Base-by-base conservation (phyloP, 495 filamentous ascomycete genomes). In the Parmelia sp. region DNA sequence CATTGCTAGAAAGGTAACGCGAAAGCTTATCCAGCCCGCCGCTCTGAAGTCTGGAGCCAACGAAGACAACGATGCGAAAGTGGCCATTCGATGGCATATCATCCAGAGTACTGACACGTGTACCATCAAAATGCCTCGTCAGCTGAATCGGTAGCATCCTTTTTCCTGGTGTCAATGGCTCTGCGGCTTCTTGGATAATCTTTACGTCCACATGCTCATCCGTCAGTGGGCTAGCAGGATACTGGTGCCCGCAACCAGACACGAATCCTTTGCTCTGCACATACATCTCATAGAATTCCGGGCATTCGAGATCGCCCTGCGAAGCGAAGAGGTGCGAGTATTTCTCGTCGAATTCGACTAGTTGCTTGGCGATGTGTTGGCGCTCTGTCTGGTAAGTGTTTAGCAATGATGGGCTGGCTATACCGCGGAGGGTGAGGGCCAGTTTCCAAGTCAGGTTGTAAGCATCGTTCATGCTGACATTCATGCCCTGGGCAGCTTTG, bases 381-480 rank as follows among this genome's bases (percentile, higher is more conserved):
- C 90, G 83, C 74, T 94, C 90, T 7, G 75, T 67, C 66, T 88
- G 79, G 71, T 94, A 94, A 0, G 90, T 91, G 55, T 80, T 74
- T n/a, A 93, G 78, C 10, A 91, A 72, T 11, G 71, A 71, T 19
- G 80, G 78, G 33, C 78, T 67, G 0, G 83, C 83, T 37, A 87
- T 79, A 14, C 87, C 88, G 40, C 81, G 78, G 64, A 91, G 82
- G 31, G 89, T 86, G 37, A 85, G 82, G 62, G 85, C 84, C 29
- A 96, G 81, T 73, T 94, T 95, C 91, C 91, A 96, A 7, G 86
- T 89, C 6, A 96, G 78, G 69, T 95, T 94, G 68, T 85, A 85
- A 5, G 87, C 84, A 71, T 96, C 91, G 45, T 91, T 82, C 78
- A 95, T 89, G 17, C 86, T 87, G 39, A 89, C 85, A 68, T 94